Base-by-base conservation (phyloP, 2,329 filamentous ascomycete genomes). In the Ascochyta koolunga region DNA sequence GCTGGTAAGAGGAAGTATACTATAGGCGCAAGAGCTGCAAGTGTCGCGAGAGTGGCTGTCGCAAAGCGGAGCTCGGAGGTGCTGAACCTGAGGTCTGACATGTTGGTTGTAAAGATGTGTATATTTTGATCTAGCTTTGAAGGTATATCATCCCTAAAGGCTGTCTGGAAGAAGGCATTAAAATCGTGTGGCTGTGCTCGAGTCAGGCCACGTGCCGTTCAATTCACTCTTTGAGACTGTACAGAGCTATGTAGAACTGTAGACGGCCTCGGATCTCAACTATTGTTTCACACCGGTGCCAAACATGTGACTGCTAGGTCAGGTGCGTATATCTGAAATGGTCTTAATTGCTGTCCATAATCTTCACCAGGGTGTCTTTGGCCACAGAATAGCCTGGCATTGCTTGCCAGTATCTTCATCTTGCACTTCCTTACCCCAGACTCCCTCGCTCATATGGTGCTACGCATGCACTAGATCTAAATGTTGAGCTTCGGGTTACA, bases 81-180 rank as follows among this genome's bases (percentile, higher is more conserved):
- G 2, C 53, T 51, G 55, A 67, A 62, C 15, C 41, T 32, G 21
- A 65, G 47, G 27, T 62, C 47, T 15, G 58, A 39, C 61, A 69
- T 65, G 5, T 35, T 54, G 38, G 15, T 7, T 24, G 35, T 36
- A 27, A 2, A 29, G 22, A 5, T 42, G 1, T 29, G 24, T 42
- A 42, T 31, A 15, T 15, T 6, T 4, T 42, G 38, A 27, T 42
- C 7, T 11, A 31, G 9, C 7, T n/a, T 39, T 5, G 11, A 19
- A 24, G 21, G 2, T 29, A 3, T 2, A 5, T 15, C 5, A 29
- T 11, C 10, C 10, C 11, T 11, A 29, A 29, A 3, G 15, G 1
- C 15, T n/a, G 29, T 32, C 15, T 5, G 29, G 15, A 15, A 32
- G 29, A n/a, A 7, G 29, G 6, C 3, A 5, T 3, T 7, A 8